Evolutionary conservation across 495 filamentous ascomycete species (phyloP), one percentile per base, ranked within the genome.

Genomic region (Tuber calosporum): DNA sequence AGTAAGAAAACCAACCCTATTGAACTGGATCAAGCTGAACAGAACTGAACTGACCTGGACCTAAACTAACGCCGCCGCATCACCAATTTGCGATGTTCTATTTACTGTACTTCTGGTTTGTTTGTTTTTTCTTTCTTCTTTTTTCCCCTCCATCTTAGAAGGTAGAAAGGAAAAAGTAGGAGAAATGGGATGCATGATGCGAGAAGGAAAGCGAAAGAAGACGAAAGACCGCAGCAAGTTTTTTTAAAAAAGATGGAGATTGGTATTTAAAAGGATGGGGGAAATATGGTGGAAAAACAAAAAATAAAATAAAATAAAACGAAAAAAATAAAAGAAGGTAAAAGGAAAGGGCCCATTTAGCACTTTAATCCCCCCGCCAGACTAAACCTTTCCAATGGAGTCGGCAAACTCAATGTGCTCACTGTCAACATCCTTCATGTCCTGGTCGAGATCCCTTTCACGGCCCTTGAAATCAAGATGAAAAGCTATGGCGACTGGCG

Each of bases 401-500:
- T 40, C 68, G 39, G 69, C 36, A 69, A 75, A 53, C 43, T 79
- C 79, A 6, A 81, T 40, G 72, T 81, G 75, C 42, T 81, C 75
- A 1, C 53, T 34, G 30, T 62, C 53, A 22, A 66, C 72, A 76
- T 81, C 79, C 38, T 45, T 68, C 79, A 81, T 81, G 22, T 81
- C 77, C 45, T 80, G 73, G 39, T 80, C 79, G 22, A 74, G 68
- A 38, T 71, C 72, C 17, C 39, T 76, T 66, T 45, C 73, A 42
- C 66, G 68, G 3, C 39, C 34, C 41, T 68, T 75, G 36, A 39
- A 58, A 53, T 74, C 75, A 13, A 71, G 66, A 58, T 80, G 78
- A 17, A 80, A 74, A 15, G 78, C 79, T 48, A 74, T 80, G 4
- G 72, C 79, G 62, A 80, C 75, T 17, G 79, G 78, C 20, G 79